Conservation (phyloP, 208 protist species). For the Sergeia podlipaevii region DNA sequence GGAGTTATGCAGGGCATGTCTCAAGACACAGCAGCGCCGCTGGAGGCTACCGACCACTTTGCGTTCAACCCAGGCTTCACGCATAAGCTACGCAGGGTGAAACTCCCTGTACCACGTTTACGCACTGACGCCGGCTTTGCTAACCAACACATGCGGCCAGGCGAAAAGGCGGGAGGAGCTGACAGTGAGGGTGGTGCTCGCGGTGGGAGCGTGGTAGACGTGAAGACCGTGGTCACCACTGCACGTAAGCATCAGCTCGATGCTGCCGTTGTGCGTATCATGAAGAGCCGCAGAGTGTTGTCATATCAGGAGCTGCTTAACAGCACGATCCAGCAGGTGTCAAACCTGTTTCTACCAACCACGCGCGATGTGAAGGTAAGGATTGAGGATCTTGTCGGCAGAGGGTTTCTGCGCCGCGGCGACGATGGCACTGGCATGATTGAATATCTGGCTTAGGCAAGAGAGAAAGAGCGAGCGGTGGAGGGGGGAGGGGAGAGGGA, state of each 20-base stretch:
- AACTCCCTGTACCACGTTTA: slow-evolving; percentile 28
- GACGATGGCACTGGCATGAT: slow-evolving; percentile 28
- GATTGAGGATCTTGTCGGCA: slow-evolving; percentile 62
- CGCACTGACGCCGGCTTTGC: background rate
- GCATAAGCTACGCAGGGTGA: slow-evolving; percentile 48
- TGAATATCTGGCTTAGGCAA: slow-evolving; percentile 55
- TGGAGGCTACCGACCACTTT: slow-evolving; percentile 34
- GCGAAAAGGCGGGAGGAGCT: too few relatives aligned
- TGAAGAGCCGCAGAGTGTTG: slow-evolving; percentile 59
- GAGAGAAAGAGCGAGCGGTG: slow-evolving; percentile 2
- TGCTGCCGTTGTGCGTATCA: slow-evolving; percentile 58
- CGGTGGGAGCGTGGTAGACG: background rate
- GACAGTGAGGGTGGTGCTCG: background rate
- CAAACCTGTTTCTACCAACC: slow-evolving; percentile 43
- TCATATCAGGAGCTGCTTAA: slow-evolving; percentile 49
- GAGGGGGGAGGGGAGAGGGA: background rate
- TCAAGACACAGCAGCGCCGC: background rate
- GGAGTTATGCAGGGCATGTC: too few relatives aligned
- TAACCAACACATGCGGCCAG: background rate
- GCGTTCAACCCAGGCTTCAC: slow-evolving; percentile 47
- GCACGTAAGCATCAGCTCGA: slow-evolving; percentile 42
- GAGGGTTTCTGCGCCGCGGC: slow-evolving; percentile 55
- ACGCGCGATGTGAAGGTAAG: slow-evolving; percentile 48
- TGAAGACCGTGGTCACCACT: slow-evolving; percentile 7
- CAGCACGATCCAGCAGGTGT: slow-evolving; percentile 43